Base-by-base conservation (phyloP, 106 monocot genomes). In the Phalaenopsis equestris region DNA sequence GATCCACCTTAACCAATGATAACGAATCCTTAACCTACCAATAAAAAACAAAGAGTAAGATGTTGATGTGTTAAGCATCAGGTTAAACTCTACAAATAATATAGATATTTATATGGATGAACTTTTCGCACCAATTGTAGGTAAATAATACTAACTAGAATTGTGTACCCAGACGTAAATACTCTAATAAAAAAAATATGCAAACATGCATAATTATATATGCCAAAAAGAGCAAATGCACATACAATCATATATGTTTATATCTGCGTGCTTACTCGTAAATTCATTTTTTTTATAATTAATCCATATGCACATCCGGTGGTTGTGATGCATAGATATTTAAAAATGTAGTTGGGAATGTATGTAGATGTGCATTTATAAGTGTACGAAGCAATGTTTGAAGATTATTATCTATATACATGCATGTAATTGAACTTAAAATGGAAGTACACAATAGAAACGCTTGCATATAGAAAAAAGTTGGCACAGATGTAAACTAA, bases 1-100 rank as follows among this genome's bases (percentile, higher is more conserved):
- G 85, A 55, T 89, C 86, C 19, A 94, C 86, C 12, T 85, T 83
- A 70, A 78, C 84, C 23, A 89, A 74, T 70, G 80, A 82, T 80
- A 96, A 58, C 23, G 81, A 68, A 82, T 93, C 90, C 61, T 87
- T 85, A 81, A 91, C 91, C 96, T 96, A 81, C 21, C 55, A 75
- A 41, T 75, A 81, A 17, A 41, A 46, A 77, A 67, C 10, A 46
- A 39, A 57, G 6, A 48, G 21, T 61, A 5, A 36, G 21, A n/a
- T 23, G 52, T 61, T 61, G 21, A n/a, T 10, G 10, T 4, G 21
- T 21, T 21, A 61, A 61, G 42, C 46, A 42, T 42, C 75, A 75
- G 21, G 47, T 18, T 15, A 42, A 75, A 45, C 3, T 3, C 12
- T 52, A 52, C 10, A 39, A 70, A 70, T 38, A 38, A 1, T 21